These are phyloP conservation scores for Arachnomyces sp. DNA, from an alignment of 2,329 filamentous ascomycete genomes.

Conservation along the genomic window DNA sequence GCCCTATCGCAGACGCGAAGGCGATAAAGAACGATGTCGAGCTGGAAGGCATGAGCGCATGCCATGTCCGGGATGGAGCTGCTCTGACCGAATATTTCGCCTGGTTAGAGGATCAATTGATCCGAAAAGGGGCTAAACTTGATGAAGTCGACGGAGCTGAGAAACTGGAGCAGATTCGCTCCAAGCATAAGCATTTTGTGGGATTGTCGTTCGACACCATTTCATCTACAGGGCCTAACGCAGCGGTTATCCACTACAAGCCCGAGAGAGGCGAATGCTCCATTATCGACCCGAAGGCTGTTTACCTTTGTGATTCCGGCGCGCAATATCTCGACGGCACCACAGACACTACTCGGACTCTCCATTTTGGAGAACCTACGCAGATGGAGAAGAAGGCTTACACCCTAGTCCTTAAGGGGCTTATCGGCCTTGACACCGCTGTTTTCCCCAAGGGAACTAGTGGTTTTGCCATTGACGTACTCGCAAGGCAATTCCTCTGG, in stretches of 20 bases:
- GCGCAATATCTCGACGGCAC: conserved; percentile 96
- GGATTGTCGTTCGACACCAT: conserved; percentile 94
- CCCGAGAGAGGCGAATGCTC: conserved; percentile 77
- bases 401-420: conserved; percentile 88
- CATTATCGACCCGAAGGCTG: conserved; percentile 69
- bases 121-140: conserved; percentile 62
- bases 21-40: conserved; percentile 90
- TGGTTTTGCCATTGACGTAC: conserved; percentile 79
- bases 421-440: conserved; percentile 78
- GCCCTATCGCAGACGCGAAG: conserved; percentile 83
- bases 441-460: conserved; percentile 93
- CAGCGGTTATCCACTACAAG: conserved; percentile 92
- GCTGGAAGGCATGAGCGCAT: conserved; percentile 84
- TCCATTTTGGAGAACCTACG: conserved; percentile 83
- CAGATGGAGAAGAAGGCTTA: conserved; percentile 81
- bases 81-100: conserved; percentile 89
- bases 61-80: conserved; percentile 87
- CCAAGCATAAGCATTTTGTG: conserved; percentile 65
- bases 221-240: conserved; percentile 86
- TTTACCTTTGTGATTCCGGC: conserved; percentile 95
- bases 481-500: conserved; percentile 91
- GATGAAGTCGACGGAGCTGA: conserved; percentile 91
- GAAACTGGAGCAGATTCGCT: conserved; percentile 63
- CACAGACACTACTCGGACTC: conserved; percentile 86
- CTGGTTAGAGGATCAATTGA: conserved; percentile 86